phyloP scores from a whole-genome alignment of 768 basidiomycete genomes.

The Pleurotus citrinopileatus region DNA sequence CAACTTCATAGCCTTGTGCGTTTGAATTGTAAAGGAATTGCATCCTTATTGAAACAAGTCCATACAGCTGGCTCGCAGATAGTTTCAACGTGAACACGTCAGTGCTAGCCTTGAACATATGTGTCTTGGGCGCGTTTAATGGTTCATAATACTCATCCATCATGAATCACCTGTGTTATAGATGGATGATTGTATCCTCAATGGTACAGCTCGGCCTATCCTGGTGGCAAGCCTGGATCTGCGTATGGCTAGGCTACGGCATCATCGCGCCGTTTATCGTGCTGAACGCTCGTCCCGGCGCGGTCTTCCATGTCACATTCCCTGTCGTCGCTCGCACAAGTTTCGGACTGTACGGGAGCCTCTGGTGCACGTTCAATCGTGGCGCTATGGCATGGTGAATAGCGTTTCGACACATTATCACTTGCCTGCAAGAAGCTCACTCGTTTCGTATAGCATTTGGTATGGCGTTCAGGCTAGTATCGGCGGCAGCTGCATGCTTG shows the following conservation, averaged over 20 bases:
- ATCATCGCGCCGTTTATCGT: slow-evolving; percentile 69
- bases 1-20: slow-evolving; percentile 69
- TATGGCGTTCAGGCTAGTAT: slow-evolving; percentile 81
- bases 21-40: slow-evolving; percentile 6
- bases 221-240: slow-evolving; percentile 88
- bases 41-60: not conserved
- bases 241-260: slow-evolving; percentile 64
- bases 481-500: slow-evolving; percentile 74
- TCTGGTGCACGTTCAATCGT: slow-evolving; percentile 79
- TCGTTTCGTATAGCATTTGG: slow-evolving; percentile 49
- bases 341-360: slow-evolving; percentile 74
- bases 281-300: slow-evolving; percentile 75
- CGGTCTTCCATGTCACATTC: slow-evolving; percentile 74
- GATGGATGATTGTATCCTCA: slow-evolving; percentile 76
- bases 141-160: slow-evolving; percentile 4
- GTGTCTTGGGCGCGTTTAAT: slow-evolving; percentile 3
- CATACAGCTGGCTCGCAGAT: slow-evolving; percentile 71
- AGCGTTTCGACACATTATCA: not conserved
- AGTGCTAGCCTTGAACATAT: slow-evolving; percentile 21
- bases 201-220: slow-evolving; percentile 72
- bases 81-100: slow-evolving; percentile 78
- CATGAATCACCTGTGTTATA: slow-evolving; percentile 20
- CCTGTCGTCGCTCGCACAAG: slow-evolving; percentile 74
- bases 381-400: slow-evolving; percentile 70
- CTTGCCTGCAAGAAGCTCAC: not conserved